phyloP scores from a whole-genome alignment of 805 yeast genomes.

The Yamadazyma olivae region DNA sequence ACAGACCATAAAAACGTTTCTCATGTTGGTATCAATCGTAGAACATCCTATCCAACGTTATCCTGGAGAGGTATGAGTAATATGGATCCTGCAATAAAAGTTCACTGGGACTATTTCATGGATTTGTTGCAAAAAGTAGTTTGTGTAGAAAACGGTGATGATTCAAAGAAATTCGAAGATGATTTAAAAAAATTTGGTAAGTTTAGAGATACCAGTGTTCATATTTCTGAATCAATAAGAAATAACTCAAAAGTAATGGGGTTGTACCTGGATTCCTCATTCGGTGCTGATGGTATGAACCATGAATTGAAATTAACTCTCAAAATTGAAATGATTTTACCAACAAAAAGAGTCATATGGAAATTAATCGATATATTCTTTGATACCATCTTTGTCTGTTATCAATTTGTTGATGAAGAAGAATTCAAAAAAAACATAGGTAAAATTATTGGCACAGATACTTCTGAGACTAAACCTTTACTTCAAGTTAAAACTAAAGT shows the following conservation, averaged over 20 bases:
- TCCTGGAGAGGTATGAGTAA: slow-evolving; percentile 45
- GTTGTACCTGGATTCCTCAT: slow-evolving; percentile 22
- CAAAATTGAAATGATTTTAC: slow-evolving; percentile 43
- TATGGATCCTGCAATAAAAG: slow-evolving; percentile 36
- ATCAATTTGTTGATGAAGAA: slow-evolving; percentile 43
- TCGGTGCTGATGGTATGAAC: slow-evolving; percentile 24
- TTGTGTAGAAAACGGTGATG: background rate
- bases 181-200: slow-evolving; percentile 3
- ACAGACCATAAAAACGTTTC: slow-evolving; percentile 40
- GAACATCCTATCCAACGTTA: slow-evolving; percentile 48
- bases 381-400: slow-evolving; percentile 40
- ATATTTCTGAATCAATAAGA: slow-evolving; percentile 1
- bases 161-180: background rate
- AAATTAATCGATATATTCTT: slow-evolving; percentile 51
- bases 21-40: slow-evolving; percentile 35
- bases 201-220: background rate
- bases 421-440: slow-evolving; percentile 26
- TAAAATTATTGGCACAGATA: slow-evolving; percentile 29
- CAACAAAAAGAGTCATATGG: slow-evolving; percentile 54
- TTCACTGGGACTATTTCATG: background rate
- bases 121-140: background rate
- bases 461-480: slow-evolving; percentile 17
- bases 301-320: slow-evolving; percentile 35
- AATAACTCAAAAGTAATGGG: slow-evolving; percentile 23
- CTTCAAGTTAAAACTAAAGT: slow-evolving; percentile 30